A percentile compares a stretch with the other conserved stretches of the same genome.
These are phyloP conservation scores for Aegilops bicornis DNA, from an alignment of 176 grass and related monocot genomes.

Conservation along the genomic window DNA sequence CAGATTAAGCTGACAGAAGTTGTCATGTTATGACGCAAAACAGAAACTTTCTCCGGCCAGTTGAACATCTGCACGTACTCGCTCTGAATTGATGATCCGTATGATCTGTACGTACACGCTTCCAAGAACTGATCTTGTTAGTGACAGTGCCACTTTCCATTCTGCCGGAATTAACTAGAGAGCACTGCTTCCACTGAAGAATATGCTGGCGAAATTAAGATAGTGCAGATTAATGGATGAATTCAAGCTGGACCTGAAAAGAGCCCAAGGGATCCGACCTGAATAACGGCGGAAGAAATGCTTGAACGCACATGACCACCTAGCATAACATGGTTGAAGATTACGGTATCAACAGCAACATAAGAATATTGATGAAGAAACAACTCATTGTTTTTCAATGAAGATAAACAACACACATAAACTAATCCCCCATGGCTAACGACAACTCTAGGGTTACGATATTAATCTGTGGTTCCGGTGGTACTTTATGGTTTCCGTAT, in stretches of 20 bases:
- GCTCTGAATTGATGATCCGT: too few relatives aligned
- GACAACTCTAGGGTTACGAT: background rate
- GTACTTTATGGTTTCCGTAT: background rate
- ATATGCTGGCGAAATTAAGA: background rate
- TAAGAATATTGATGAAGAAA: background rate
- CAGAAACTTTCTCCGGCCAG: background rate
- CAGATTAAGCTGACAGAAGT: background rate
- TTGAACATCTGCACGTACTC: background rate
- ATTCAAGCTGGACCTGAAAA: background rate
- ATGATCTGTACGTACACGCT: background rate
- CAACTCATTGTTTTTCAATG: background rate
- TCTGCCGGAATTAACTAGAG: background rate
- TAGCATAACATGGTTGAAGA: background rate
- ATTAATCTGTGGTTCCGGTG: background rate
- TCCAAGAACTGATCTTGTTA: background rate
- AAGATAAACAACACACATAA: background rate
- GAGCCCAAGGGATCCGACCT: background rate
- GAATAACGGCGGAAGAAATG: constrained; percentile 8
- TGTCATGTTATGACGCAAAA: background rate
- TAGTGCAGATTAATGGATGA: background rate
- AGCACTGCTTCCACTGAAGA: background rate
- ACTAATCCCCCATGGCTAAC: background rate
- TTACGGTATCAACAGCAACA: background rate
- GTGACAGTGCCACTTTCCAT: background rate
- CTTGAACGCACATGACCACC: background rate